These are phyloP conservation scores for Phytophthora ramorum DNA, from an alignment of 352 stramenopile genomes.

Conservation along the genomic window DNA sequence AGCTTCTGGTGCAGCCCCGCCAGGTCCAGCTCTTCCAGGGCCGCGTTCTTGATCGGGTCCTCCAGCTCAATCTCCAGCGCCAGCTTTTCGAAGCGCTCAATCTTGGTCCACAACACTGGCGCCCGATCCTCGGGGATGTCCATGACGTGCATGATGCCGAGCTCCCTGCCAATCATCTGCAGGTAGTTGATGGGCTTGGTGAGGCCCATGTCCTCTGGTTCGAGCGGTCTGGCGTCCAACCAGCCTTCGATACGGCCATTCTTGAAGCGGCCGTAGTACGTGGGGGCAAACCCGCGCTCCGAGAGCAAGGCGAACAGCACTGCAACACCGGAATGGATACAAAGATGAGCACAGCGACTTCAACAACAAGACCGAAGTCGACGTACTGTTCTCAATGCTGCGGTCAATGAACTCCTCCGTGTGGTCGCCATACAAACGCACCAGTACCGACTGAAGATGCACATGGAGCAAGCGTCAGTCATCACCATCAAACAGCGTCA, in stretches of 20 bases:
- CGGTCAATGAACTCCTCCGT: conserved; percentile 95
- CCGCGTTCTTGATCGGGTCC: conserved; percentile 63
- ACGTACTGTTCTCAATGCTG: conserved; percentile 90
- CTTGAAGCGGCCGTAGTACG: conserved; percentile 91
- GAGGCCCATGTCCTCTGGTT: conserved; percentile 90
- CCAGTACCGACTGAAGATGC: conserved; percentile 69
- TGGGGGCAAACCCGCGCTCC: conserved; percentile 85
- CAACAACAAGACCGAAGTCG: background rate
- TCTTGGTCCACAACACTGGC: conserved; percentile 83
- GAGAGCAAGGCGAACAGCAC: conserved; percentile 88
- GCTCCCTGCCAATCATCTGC: conserved; percentile 86
- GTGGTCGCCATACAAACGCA: conserved; percentile 93
- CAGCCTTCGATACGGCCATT: conserved; percentile 94
- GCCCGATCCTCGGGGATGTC: conserved; percentile 67
- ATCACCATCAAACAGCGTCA: background rate
- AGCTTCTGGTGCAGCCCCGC: conserved; percentile 66
- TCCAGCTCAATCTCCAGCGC: conserved; percentile 66
- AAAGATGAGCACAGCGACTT: conserved; percentile 1
- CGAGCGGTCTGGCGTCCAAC: conserved; percentile 80
- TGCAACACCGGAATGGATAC: conserved; percentile 28
- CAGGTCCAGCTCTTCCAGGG: conserved; percentile 72
- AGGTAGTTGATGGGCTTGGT: conserved; percentile 82
- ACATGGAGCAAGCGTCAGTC: conserved; percentile 2
- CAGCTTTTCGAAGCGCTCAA: conserved; percentile 83
- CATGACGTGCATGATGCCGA: conserved; percentile 91